Evolutionary conservation across 73 alveolate species (phyloP).

Genomic region (Paramecium sexaurelia): DNA sequence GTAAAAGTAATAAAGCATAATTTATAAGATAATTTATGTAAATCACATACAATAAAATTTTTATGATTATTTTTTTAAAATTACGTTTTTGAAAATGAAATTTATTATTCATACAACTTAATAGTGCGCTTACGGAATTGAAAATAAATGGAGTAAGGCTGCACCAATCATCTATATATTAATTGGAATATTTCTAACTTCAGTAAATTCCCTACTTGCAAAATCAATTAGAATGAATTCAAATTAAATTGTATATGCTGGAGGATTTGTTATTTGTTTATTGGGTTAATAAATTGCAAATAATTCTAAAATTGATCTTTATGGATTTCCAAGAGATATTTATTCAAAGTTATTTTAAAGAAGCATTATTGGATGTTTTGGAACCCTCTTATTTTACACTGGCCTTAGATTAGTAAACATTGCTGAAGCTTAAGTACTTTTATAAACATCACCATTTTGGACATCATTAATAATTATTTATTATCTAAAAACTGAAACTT

Average conservation of each 20-base stretch:
- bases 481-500: conserved; percentile 18
- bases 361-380: conserved; percentile 39
- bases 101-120: not conserved
- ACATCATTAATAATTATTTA: not conserved
- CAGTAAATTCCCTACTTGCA: not conserved
- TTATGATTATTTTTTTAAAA: not conserved
- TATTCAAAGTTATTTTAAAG: not conserved
- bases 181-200: not conserved
- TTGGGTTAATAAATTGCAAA: not conserved
- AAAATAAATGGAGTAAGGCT: not conserved
- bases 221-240: not conserved
- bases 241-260: not conserved
- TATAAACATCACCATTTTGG: conserved; percentile 40
- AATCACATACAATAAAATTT: not conserved
- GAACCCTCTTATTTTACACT: not conserved
- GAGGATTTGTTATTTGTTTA: not conserved
- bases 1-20: too few species aligned
- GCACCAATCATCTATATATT: not conserved
- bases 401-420: not conserved
- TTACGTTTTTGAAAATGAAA: not conserved
- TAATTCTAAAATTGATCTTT: not conserved
- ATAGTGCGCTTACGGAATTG: not conserved
- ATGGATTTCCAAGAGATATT: not conserved
- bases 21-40: not conserved
- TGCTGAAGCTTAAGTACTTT: conserved; percentile 25